Evolutionary conservation across 1,284 basidiomycete genomes (phyloP).

Genomic region (Tylopilus sp.): DNA sequence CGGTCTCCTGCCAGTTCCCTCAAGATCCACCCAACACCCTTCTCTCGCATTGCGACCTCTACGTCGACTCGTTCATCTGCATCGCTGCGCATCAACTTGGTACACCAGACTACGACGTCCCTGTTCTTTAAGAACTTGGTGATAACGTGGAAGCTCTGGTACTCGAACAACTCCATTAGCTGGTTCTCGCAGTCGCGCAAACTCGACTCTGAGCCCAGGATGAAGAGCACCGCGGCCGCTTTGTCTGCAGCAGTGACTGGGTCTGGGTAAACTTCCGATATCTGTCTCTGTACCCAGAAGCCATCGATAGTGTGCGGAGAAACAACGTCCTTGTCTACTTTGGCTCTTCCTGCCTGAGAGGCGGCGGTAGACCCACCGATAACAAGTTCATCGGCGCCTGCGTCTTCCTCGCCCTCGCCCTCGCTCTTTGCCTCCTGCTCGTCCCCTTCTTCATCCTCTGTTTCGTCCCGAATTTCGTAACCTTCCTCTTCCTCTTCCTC

Average conservation of each 20-base stretch:
- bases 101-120: conserved; percentile 97
- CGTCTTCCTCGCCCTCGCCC: conserved; percentile 44
- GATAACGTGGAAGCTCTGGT: conserved; percentile 88
- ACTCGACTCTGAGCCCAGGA: conserved; percentile 87
- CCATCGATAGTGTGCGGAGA: conserved; percentile 92
- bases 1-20: conserved; percentile 82
- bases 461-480: conserved; percentile 75
- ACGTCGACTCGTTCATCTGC: conserved; percentile 91
- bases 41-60: conserved; percentile 98
- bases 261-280: conserved; percentile 88
- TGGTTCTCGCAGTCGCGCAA: conserved; percentile 95
- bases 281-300: conserved; percentile 97
- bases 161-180: conserved; percentile 97
- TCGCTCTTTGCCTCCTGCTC: conserved; percentile 44
- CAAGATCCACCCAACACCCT: conserved; percentile 94
- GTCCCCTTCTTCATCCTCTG: conserved; percentile 66
- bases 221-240: conserved; percentile 79
- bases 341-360: conserved; percentile 41
- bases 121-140: conserved; percentile 93
- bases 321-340: conserved; percentile 75
- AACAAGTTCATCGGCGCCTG: conserved; percentile 62
- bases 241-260: conserved; percentile 94
- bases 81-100: conserved; percentile 87
- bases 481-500: conserved; percentile 88
- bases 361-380: conserved; percentile 60